A percentile compares a stretch with the other conserved stretches of the same genome.
phyloP scores from a whole-genome alignment of 139 green algal species.

The Auxenochlorella pyrenoidosa region DNA sequence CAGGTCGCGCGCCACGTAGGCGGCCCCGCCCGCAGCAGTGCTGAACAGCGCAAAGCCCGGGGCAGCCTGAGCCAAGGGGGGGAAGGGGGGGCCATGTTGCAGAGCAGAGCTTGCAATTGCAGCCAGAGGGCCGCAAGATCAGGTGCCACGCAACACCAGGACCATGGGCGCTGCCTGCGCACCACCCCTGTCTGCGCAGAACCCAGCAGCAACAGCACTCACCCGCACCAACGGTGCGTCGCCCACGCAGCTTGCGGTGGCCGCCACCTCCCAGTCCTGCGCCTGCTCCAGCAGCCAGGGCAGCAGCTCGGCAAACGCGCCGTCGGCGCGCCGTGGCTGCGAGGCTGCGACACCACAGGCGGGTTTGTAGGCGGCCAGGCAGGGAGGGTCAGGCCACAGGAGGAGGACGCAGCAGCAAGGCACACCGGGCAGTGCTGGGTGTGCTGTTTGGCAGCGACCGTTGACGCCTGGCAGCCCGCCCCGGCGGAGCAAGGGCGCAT shows the following conservation, averaged over 20 bases:
- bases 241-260: constrained; percentile 48
- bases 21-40: constrained; percentile 32
- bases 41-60: constrained; percentile 35
- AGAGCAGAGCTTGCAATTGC: no score
- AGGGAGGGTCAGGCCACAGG: no score
- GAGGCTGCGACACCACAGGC: constrained; percentile 22
- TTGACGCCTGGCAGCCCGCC: no score
- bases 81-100: no score
- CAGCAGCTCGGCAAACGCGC: constrained; percentile 68
- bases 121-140: no score
- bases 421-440: no score
- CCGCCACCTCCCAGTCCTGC: constrained; percentile 71
- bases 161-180: not conserved
- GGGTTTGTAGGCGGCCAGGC: not conserved
- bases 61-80: not conserved
- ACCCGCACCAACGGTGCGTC: constrained; percentile 31
- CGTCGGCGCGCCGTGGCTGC: constrained; percentile 53
- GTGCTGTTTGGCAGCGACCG: no score
- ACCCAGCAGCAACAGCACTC: not conserved
- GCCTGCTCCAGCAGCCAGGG: constrained; percentile 76
- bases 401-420: no score
- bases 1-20: constrained; percentile 50
- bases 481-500: no score
- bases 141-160: not conserved
- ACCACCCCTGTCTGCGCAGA: no score